phyloP scores from a whole-genome alignment of 73 alveolate genomes.

The Symbiodinium natans region DNA sequence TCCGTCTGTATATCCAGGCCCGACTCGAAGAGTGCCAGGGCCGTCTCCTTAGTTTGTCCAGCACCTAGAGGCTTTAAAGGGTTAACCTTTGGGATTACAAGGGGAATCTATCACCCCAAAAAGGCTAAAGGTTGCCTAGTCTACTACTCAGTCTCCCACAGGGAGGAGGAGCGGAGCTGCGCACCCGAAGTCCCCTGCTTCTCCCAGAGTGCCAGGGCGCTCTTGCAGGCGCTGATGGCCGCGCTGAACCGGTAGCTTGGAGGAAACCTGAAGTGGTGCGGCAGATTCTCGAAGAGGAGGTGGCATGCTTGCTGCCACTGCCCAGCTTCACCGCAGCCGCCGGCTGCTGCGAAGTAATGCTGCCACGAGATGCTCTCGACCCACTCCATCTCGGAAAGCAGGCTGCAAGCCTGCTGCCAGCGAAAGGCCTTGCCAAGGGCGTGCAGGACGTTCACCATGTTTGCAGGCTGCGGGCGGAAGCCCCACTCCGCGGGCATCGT shows the following conservation, averaged over 20 bases:
- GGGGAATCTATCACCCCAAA: too few relatives aligned
- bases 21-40: background rate
- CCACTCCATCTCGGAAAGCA: conserved; percentile 1
- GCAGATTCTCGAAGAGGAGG: background rate
- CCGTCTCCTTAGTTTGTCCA: too few relatives aligned
- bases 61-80: too few relatives aligned
- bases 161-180: background rate
- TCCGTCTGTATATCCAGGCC: background rate
- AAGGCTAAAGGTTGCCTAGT: too few relatives aligned
- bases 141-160: conserved; percentile 5
- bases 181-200: background rate
- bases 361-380: background rate
- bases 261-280: background rate
- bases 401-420: background rate
- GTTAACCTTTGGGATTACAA: too few relatives aligned
- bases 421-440: conserved; percentile 7
- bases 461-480: background rate
- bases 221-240: background rate
- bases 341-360: background rate
- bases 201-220: background rate
- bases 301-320: background rate
- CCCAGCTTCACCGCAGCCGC: background rate
- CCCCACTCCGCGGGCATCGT: background rate
- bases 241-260: conserved; percentile 10
- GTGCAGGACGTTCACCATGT: background rate